Percentiles rank a stretch among this genome's conserved stretches.
phyloP scores from a whole-genome alignment of 768 basidiomycete genomes.

The Russula vinacea region DNA sequence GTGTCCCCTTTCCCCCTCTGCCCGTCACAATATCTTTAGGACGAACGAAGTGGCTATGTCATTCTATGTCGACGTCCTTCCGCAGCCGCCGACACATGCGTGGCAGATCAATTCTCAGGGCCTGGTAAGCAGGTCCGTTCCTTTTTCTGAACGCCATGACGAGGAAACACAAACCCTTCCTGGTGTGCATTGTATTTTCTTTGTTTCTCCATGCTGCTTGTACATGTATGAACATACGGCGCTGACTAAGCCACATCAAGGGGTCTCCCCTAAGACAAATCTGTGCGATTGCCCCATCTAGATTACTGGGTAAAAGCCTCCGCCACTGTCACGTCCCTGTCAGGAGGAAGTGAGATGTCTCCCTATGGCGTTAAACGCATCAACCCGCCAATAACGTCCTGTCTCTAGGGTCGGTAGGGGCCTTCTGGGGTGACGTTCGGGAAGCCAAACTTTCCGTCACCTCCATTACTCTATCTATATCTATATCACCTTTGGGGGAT shows the following conservation, averaged over 20 bases:
- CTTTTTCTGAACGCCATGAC: slow-evolving; percentile 5
- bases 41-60: not conserved
- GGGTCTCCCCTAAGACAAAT: slow-evolving; percentile 33
- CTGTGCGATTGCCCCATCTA: slow-evolving; percentile 17
- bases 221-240: slow-evolving; percentile 32
- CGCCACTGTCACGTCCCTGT: slow-evolving; percentile 7
- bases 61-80: not conserved
- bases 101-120: slow-evolving; percentile 5
- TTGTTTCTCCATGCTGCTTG: slow-evolving; percentile 18
- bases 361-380: not conserved
- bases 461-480: slow-evolving; percentile 3
- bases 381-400: not conserved
- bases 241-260: slow-evolving; percentile 77
- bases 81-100: slow-evolving; percentile 1
- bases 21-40: not conserved
- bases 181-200: slow-evolving; percentile 24
- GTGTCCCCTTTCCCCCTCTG: not conserved
- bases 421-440: slow-evolving; percentile 18
- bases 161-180: slow-evolving; percentile 14
- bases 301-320: slow-evolving; percentile 1
- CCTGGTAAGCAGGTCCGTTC: slow-evolving; percentile 7
- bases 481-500: slow-evolving; percentile 10
- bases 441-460: slow-evolving; percentile 9
- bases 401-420: slow-evolving; percentile 16
- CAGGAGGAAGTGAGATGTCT: slow-evolving; percentile 8